Base-by-base conservation (phyloP, 164 flowering plant species). In the Amborella trichopoda region DNA sequence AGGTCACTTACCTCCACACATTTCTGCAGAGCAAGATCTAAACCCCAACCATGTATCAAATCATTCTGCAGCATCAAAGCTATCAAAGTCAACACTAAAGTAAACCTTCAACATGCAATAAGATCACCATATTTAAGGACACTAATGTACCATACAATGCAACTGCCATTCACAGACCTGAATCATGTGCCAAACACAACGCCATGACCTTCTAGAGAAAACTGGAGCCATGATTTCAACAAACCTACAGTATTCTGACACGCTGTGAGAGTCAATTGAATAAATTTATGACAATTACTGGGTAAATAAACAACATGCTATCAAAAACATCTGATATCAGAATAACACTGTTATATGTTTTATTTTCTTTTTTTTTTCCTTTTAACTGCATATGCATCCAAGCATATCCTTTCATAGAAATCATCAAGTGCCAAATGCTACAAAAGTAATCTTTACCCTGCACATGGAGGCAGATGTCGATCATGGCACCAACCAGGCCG, bases 181-280 rank as follows among this genome's bases (percentile, higher is more conserved):
- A 36, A 60, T 49, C 64, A 60, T 54, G 39, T 54, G 54, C 64
- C 64, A 60, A 0, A 54, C 64, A 44, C 64, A 60, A 9, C 50
- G 49, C 64, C 64, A 60, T 22, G 64, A 32, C 6, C 49, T 51
- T 44, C 50, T 32, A 10, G 64, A 54, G 45, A 61, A 61, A 26
- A 61, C 65, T 21, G 65, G 65, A n/a, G 59, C 65, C 65, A 61
- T 61, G 28, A 61, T 61, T 44, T 61, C 65, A 21, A 61, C 53
- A 38, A 61, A 61, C 42, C 65, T 61, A 52, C 21, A 32, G 40
- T 23, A 37, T 8, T 39, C 13, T 20, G 27, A 13, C 21, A 13
- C 14, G 6, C 21, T 40, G 22, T 18, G 11, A 44, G n/a, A 52
- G 53, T n/a, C n/a, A n/a, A n/a, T n/a, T n/a, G n/a, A n/a, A n/a